phyloP scores from a whole-genome alignment of 2,329 filamentous ascomycete genomes.

The Tothia fuscella region DNA sequence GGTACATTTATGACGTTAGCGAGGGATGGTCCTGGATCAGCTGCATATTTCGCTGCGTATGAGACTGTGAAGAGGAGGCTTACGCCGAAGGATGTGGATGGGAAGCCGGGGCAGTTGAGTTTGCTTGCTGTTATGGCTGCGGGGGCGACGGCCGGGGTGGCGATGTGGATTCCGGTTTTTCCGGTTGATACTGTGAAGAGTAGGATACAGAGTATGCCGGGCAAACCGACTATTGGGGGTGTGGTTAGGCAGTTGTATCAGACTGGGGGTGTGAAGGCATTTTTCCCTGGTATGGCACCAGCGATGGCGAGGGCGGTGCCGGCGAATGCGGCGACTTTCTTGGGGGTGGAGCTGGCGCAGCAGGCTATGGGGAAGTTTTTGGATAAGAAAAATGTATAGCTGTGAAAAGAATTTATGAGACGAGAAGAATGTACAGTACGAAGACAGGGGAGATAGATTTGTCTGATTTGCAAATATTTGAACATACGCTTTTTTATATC shows the following conservation, averaged over 20 bases:
- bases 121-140: constrained; percentile 73
- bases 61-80: constrained; percentile 84
- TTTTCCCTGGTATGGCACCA: constrained; percentile 94
- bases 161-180: constrained; percentile 99
- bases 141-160: constrained; percentile 81
- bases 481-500: too few relatives aligned
- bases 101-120: constrained; percentile 67
- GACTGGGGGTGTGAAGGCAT: constrained; percentile 73
- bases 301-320: constrained; percentile 87
- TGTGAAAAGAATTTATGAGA: too few relatives aligned
- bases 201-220: constrained; percentile 80
- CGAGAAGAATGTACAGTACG: too few relatives aligned
- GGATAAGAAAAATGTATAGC: constrained; percentile 19
- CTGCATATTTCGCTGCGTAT: constrained; percentile 95
- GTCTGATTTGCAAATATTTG: too few relatives aligned
- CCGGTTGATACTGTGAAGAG: constrained; percentile 96
- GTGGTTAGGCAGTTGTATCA: constrained; percentile 75
- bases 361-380: constrained; percentile 71
- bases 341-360: constrained; percentile 74
- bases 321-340: constrained; percentile 90
- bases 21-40: constrained; percentile 81
- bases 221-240: constrained; percentile 65
- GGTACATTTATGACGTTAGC: constrained; percentile 84
- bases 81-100: constrained; percentile 67
- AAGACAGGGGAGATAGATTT: too few relatives aligned